Percentiles rank a stretch among this genome's conserved stretches.
Evolutionary conservation across 768 basidiomycete genomes (phyloP).

Genomic region (Psilocybe cyanescens): DNA sequence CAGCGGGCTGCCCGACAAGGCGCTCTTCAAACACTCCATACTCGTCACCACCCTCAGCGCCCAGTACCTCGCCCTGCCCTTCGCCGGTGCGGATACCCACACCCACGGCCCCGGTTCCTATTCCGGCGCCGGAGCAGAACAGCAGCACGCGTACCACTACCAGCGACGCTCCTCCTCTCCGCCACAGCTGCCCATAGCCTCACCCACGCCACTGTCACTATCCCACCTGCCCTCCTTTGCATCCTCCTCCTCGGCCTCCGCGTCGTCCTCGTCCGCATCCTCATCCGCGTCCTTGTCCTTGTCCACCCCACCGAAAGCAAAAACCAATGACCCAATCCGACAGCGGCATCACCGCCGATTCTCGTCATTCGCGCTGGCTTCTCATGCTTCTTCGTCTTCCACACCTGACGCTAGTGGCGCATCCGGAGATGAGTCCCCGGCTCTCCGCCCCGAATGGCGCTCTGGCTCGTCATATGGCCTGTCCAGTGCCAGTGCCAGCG

Average conservation of each 20-base stretch:
- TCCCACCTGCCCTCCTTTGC: not conserved
- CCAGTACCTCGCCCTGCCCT: conserved; percentile 32
- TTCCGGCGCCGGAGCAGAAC: not conserved
- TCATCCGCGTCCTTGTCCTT: conserved; percentile 10
- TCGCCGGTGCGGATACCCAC: too few species aligned
- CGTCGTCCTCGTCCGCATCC: not conserved
- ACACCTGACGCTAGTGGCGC: not conserved
- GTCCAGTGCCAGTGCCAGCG: too few species aligned
- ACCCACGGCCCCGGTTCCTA: too few species aligned
- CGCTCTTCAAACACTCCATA: conserved; percentile 45
- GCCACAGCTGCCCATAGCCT: too few species aligned
- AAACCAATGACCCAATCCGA: not conserved
- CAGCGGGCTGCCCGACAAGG: conserved; percentile 38
- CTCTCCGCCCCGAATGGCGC: too few species aligned
- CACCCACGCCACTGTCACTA: not conserved
- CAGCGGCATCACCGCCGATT: conserved; percentile 2
- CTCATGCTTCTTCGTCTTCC: conserved; percentile 5
- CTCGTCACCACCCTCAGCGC: conserved; percentile 45
- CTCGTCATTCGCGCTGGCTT: not conserved
- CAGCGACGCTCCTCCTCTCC: not conserved
- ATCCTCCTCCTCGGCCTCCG: not conserved
- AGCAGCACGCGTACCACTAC: conserved; percentile 4
- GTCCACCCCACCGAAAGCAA: not conserved
- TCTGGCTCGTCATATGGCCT: too few species aligned
- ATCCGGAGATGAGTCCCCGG: too few species aligned